Base-by-base conservation (phyloP, 768 basidiomycete genomes). In the Kwoniella pini region DNA sequence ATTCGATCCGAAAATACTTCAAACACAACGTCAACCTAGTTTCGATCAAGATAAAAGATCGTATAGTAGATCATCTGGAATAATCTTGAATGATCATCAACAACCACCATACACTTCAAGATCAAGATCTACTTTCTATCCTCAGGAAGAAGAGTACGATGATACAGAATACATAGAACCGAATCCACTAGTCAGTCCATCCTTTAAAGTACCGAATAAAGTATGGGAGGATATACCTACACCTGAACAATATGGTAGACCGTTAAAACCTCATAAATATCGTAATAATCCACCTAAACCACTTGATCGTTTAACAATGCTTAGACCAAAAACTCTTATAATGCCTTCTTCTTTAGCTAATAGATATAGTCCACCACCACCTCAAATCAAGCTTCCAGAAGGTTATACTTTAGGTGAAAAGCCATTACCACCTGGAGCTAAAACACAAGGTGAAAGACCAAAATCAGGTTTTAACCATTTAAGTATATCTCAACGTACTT, bases 321-420 rank as follows among this genome's bases (percentile, higher is more conserved):
- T 95, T 67, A 84, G 92, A 21, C 93, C 93, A 1, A 92, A 92
- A 76, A 83, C 92, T n/a, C 86, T 96, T 44, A 86, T 96, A 63
- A 95, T 96, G 93, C 93, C 93, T 10, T 88, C 88, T 62, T 90
- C 91, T 1, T 80, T 95, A 36, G 89, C 93, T 68, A 79, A 82
- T 51, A 5, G 26, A 7, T 54, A 17, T 7, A 70, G 78, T 17
- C 71, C 80, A 17, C 59, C 65, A 38, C 51, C 61, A 26, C 68
- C n/a, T 13, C 15, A 24, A 19, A 77, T 36, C 63, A 77, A 52
- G 9, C 21, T 40, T 21, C 80, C n/a, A 70, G 80, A 43, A 60
- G 73, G 75, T 82, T 44, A 83, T 86, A 15, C 80, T 81, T 12
- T 64, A 12, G 88, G 91, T 74, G 89, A 86, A 0, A 86, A 87